Conservation (phyloP, 805 yeast genomes). For the Wickerhamomyces strasburgensis region DNA sequence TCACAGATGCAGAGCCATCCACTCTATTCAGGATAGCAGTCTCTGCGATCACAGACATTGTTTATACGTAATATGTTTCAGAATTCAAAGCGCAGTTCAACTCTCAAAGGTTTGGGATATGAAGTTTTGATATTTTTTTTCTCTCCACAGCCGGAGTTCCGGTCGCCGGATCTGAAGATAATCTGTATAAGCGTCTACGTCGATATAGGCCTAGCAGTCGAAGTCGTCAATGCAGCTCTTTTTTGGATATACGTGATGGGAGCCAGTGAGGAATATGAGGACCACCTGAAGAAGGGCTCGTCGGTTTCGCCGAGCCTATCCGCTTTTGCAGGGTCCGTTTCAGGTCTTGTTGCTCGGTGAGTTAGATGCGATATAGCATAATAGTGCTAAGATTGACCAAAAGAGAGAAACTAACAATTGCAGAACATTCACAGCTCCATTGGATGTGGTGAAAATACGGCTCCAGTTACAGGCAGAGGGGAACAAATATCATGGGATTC, state of each 20-base stretch:
- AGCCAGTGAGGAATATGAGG: conserved; percentile 19
- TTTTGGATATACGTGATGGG: no score
- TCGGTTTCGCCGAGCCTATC: conserved; percentile 37
- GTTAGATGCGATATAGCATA: conserved; percentile 23
- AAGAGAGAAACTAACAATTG: conserved; percentile 1
- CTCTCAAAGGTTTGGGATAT: no score
- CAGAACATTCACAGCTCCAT: conserved; percentile 66
- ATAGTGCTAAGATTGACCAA: conserved; percentile 17
- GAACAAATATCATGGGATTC: conserved; percentile 31
- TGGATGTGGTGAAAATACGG: conserved; percentile 74
- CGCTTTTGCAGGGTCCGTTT: conserved; percentile 40
- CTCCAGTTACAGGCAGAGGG: conserved; percentile 51
- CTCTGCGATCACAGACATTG: conserved; percentile 9
- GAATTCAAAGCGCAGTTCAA: no score
- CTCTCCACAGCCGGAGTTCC: no score
- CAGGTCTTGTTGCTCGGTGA: conserved; percentile 38
- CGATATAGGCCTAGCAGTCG: no score
- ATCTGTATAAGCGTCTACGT: no score
- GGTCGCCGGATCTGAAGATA: no score
- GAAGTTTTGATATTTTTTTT: no score
- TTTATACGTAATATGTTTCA: no score
- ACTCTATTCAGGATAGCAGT: conserved; percentile 44
- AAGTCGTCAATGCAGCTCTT: no score
- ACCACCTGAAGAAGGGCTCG: conserved; percentile 41
- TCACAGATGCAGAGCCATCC: conserved; percentile 74